A percentile compares a stretch with the other conserved stretches of the same genome.
phyloP scores from a whole-genome alignment of 805 yeast species.

The Schizosaccharomyces osmophilus region DNA sequence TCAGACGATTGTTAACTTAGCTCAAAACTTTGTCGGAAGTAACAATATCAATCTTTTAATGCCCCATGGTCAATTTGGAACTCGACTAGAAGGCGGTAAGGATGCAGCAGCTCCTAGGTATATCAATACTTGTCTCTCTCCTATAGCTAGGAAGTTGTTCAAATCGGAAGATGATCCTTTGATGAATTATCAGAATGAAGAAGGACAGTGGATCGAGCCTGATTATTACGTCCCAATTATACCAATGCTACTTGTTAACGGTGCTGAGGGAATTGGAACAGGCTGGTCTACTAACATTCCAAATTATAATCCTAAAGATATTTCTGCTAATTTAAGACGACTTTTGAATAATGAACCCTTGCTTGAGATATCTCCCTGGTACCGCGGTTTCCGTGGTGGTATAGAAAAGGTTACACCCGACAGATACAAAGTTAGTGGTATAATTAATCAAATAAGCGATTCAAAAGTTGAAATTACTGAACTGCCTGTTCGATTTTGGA shows the following conservation, averaged over 20 bases:
- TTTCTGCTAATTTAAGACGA: constrained; percentile 47
- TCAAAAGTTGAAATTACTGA: constrained; percentile 73
- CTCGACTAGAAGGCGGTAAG: constrained; percentile 90
- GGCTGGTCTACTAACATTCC: constrained; percentile 96
- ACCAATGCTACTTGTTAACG: constrained; percentile 87
- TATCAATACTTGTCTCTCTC: constrained; percentile 63
- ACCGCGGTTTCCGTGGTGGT: constrained; percentile 78
- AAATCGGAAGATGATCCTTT: constrained; percentile 59
- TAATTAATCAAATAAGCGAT: constrained; percentile 55
- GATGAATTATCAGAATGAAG: constrained; percentile 63
- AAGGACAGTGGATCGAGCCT: constrained; percentile 83
- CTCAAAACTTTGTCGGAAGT: constrained; percentile 84
- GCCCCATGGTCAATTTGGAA: constrained; percentile 92
- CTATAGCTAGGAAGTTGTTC: constrained; percentile 52
- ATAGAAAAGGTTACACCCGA: constrained; percentile 41
- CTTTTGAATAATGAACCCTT: constrained; percentile 47
- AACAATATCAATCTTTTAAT: constrained; percentile 62
- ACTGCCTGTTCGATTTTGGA: constrained; percentile 82
- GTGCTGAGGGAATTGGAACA: constrained; percentile 94
- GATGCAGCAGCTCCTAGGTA: constrained; percentile 97
- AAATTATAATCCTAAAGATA: constrained; percentile 62
- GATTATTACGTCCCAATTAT: constrained; percentile 85
- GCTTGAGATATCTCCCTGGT: constrained; percentile 75
- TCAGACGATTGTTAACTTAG: constrained; percentile 79
- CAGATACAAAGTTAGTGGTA: constrained; percentile 54